phyloP scores from a whole-genome alignment of 306 rosid species.

The Dalbergia cochinchinensis region DNA sequence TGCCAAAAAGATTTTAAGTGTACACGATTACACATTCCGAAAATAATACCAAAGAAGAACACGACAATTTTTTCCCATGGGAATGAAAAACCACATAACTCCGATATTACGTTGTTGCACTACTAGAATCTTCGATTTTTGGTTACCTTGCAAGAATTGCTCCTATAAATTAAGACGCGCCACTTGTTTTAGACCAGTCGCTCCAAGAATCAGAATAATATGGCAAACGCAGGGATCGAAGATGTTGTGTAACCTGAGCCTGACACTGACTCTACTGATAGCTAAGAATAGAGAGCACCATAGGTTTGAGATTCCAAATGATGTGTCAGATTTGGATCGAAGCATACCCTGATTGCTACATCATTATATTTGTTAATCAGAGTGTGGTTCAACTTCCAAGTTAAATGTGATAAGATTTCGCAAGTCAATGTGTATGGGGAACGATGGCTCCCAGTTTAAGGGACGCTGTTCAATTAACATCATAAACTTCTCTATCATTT shows the following conservation, averaged over 20 bases:
- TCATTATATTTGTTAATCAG: not conserved
- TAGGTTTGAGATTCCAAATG: constrained; percentile 25
- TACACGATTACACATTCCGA: not conserved
- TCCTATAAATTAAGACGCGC: constrained; percentile 19
- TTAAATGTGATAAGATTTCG: not conserved
- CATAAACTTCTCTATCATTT: not conserved
- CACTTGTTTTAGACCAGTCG: constrained; percentile 38
- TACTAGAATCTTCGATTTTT: constrained; percentile 44
- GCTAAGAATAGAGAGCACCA: constrained; percentile 28
- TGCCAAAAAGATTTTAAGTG: not conserved
- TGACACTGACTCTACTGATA: constrained; percentile 5
- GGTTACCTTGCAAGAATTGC: not conserved
- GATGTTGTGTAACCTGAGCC: constrained; percentile 15
- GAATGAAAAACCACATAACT: not conserved
- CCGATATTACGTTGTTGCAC: not conserved
- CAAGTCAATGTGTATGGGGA: constrained; percentile 23
- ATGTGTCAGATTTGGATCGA: constrained; percentile 27
- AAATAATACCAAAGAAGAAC: not conserved
- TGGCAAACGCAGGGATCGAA: not conserved
- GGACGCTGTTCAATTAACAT: constrained; percentile 31
- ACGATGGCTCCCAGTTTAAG: constrained; percentile 25
- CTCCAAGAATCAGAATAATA: constrained; percentile 39
- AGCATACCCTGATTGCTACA: constrained; percentile 11
- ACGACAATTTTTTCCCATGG: not conserved
- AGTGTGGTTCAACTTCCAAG: constrained; percentile 35